phyloP scores from a whole-genome alignment of 768 basidiomycete species.

The Jaapia argillacea region DNA sequence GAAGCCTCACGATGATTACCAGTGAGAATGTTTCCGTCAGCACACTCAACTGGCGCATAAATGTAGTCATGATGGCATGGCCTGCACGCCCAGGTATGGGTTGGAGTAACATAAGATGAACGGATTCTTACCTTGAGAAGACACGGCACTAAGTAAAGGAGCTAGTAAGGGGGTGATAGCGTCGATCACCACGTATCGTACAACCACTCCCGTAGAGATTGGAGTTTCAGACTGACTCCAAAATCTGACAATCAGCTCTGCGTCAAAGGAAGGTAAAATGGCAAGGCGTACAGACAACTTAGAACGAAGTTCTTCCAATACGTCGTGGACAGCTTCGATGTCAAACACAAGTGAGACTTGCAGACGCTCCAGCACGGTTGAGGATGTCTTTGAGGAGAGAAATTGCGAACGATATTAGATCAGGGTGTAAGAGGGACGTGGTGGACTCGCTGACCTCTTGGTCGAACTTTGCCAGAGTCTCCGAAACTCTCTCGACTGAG shows the following conservation, averaged over 20 bases:
- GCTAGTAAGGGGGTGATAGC: conserved; percentile 52
- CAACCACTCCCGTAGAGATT: conserved; percentile 7
- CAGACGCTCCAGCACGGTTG: conserved; percentile 40
- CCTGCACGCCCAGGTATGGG: conserved; percentile 18
- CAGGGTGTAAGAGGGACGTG: conserved; percentile 1
- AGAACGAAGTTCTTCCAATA: conserved; percentile 34
- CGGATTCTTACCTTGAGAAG: conserved; percentile 40
- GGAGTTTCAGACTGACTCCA: conserved; percentile 5
- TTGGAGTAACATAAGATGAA: background rate
- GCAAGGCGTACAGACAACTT: conserved; percentile 22
- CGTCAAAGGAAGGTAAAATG: too few species aligned
- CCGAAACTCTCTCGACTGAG: conserved; percentile 35
- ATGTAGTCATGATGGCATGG: conserved; percentile 61
- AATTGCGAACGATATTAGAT: too few species aligned
- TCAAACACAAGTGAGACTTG: conserved; percentile 51
- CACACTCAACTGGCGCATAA: conserved; percentile 54
- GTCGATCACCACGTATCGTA: conserved; percentile 54
- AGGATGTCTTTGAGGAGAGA: conserved; percentile 12
- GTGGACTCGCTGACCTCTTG: conserved; percentile 16
- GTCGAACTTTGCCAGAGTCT: conserved; percentile 22
- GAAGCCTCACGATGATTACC: conserved; percentile 41
- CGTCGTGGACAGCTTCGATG: conserved; percentile 38
- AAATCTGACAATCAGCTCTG: too few species aligned
- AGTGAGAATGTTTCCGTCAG: conserved; percentile 34
- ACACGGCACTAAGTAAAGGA: conserved; percentile 51